Percentiles rank a stretch among this genome's conserved stretches.
These are phyloP conservation scores for Hyaloscypha variabilis DNA, from an alignment of 495 filamentous ascomycete genomes.

Conservation along the genomic window DNA sequence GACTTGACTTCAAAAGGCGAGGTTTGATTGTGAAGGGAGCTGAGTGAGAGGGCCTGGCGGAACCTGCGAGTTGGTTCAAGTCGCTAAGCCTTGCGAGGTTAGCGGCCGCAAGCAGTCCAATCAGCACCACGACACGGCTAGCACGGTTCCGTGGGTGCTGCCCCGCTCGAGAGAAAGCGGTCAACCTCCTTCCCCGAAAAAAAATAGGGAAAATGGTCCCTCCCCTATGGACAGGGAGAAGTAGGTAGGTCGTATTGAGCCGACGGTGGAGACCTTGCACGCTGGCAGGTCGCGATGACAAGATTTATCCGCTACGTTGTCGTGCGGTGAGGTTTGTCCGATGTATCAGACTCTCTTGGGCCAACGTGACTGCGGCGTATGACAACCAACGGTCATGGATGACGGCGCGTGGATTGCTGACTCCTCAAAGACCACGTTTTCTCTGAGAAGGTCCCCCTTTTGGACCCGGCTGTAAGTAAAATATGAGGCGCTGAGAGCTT, in stretches of 20 bases:
- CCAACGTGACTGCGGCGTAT: constrained; percentile 2
- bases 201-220: not conserved
- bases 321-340: not conserved
- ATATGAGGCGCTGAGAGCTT: not conserved
- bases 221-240: not conserved
- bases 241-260: not conserved
- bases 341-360: not conserved
- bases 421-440: not conserved
- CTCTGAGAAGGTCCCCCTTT: not conserved
- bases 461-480: not conserved
- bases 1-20: not conserved
- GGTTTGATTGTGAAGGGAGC: constrained; percentile 12
- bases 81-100: constrained; percentile 3
- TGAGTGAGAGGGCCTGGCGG: too few species aligned
- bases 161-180: not conserved
- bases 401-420: not conserved
- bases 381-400: not conserved
- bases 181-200: not conserved
- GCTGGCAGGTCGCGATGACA: not conserved
- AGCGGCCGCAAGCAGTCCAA: constrained; percentile 5
- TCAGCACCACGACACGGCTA: not conserved
- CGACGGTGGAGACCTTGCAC: not conserved
- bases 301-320: not conserved
- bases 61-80: too few species aligned
- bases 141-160: not conserved